Evolutionary conservation across 139 green algal genomes (phyloP), one percentile per base, ranked within the genome.

Genomic region (Picochlorum sp.): DNA sequence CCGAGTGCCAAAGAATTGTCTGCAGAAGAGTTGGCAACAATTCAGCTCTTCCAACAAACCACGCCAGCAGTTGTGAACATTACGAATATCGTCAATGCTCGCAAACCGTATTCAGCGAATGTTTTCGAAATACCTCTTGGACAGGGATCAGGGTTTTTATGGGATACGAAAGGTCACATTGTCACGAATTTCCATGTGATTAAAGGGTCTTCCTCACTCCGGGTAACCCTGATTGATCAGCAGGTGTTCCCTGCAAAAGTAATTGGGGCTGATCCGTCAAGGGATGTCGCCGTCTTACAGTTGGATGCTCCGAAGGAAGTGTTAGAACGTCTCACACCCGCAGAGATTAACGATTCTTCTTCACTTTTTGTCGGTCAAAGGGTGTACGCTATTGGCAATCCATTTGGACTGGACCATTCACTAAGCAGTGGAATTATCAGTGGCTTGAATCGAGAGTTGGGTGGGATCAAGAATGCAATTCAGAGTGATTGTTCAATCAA

Each of bases 401-500:
- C 85, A n/a, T 92, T 90, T 79, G 85, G 83, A 0, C 71, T 92
- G 51, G 86, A 92, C 63, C 84, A 92, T 56, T 86, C 86, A 3
- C 66, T 92, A 10, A 91, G 76, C 5, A 57, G 61, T 20, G 86
- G 86, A 55, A 85, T 93, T 47, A 75, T 93, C 3, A 81, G 65
- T 49, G 85, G 83, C 3, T 58, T 90, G 20, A 81, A 83, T 18
- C 65, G 86, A 2, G 77, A 93, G 74, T 60, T 88, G 10, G 30
- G 15, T 24, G 54, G 47, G 4, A 80, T 89, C 38, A 63, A 75
- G 21, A 79, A 82, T 67, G 81, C 87, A 44, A 78, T 89, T 47
- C 81, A 88, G 15, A 66, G 34, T 24, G 86, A 92, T 52, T 85
- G 85, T 8, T 75, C 77, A 20, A 92, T 91, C 71, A 91, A 92